phyloP scores from a whole-genome alignment of 495 filamentous ascomycete genomes.

The Cenococcum geophilum region DNA sequence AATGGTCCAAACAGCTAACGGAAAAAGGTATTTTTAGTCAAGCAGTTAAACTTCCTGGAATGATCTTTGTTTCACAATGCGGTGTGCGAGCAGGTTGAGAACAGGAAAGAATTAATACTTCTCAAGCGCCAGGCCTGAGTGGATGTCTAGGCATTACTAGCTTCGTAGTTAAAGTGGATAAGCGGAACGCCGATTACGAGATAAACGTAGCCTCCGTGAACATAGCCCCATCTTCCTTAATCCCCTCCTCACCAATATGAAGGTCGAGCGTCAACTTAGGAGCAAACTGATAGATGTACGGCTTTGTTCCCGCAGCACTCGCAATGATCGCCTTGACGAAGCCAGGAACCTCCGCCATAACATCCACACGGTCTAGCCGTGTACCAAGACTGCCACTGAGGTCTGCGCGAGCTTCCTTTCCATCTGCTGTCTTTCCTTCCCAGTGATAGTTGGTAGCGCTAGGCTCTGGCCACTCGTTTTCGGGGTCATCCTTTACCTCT shows the following conservation, averaged over 20 bases:
- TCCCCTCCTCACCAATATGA: constrained; percentile 72
- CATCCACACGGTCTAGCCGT: constrained; percentile 77
- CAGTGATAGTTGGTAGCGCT: constrained; percentile 67
- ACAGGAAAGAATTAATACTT: not conserved
- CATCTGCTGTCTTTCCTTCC: constrained; percentile 72
- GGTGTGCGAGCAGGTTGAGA: not conserved
- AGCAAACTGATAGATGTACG: constrained; percentile 91
- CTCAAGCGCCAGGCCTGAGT: constrained; percentile 6
- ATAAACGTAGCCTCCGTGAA: constrained; percentile 93
- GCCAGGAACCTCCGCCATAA: constrained; percentile 92
- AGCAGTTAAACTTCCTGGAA: too few relatives aligned
- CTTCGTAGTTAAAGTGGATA: too few relatives aligned
- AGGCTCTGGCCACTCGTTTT: constrained; percentile 87
- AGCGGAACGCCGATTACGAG: constrained; percentile 42
- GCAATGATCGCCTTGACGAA: constrained; percentile 92
- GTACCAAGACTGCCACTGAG: constrained; percentile 64
- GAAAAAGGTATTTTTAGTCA: too few relatives aligned
- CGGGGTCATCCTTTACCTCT: constrained; percentile 58
- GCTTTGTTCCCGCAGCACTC: constrained; percentile 79
- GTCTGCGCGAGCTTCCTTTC: constrained; percentile 59
- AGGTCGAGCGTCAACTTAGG: constrained; percentile 69
- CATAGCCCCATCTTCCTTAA: constrained; percentile 65
- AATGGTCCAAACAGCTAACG: too few relatives aligned
- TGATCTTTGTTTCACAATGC: not conserved
- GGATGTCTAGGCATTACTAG: not conserved